Base-by-base conservation (phyloP, 805 yeast genomes). In the Zygosaccharomyces pseudorouxii region DNA sequence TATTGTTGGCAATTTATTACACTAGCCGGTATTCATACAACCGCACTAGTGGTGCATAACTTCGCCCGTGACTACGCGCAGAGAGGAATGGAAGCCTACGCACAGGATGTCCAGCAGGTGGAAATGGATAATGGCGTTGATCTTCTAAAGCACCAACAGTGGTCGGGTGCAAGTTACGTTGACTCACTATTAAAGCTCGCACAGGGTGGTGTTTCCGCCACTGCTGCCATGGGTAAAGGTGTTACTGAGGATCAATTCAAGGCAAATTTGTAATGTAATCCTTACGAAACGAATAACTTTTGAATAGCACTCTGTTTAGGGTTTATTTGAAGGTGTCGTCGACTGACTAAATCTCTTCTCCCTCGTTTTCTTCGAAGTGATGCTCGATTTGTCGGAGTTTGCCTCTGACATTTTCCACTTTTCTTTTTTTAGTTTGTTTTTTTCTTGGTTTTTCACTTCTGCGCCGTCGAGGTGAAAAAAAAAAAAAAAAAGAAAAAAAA, bases 151-250 rank as follows among this genome's bases (percentile, higher is more conserved):
- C 98, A 92, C 71, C 98, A 92, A 72, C 89, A 90, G 71, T 92
- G 98, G 98, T 89, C 97, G 38, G 98, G 98, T 67, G 98, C 98
- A 27, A 96, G 88, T 72, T 90, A 89, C 75, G 85, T 92, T 64
- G 98, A 92, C 71, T 84, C 88, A 51, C 75, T 92, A 64, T 81
- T 92, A 69, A 89, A 84, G 71, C 76, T 89, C 71, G 93, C 89
- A 22, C 84, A 93, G 48, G 97, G 97, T 62, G 98, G 98, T 73
- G 86, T 90, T 50, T 78, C 90, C 45, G 84, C 95, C 16, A 92
- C 98, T 42, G 96, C 97, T 57, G 97, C 98, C 42, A 92, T 92
- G 97, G 97, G 97, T 65, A 84, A 84, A 53, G 98, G 98, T 75
- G 97, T 92, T 57, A 92, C 98, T 47, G 98, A 92, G 74, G 95